Conservation (phyloP, 2,329 filamentous ascomycete species). For the Fusarium sp. region DNA sequence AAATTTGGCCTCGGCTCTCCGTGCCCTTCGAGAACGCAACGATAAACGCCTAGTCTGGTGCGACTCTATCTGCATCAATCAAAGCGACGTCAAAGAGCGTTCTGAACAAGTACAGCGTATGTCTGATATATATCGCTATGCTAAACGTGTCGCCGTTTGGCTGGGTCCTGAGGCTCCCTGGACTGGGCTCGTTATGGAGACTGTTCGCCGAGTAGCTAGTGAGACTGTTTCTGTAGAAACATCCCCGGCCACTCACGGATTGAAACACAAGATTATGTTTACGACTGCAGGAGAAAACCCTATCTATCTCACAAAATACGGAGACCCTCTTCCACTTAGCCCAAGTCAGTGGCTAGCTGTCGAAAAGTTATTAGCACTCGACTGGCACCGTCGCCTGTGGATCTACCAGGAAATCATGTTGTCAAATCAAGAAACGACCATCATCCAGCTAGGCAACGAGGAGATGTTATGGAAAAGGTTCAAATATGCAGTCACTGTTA, state of each 20-base stretch:
- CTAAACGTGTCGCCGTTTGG: constrained; percentile 3
- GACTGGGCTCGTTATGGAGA: not conserved
- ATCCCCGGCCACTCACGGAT: not conserved
- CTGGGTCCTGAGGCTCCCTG: constrained; percentile 1
- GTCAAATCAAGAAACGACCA: not conserved
- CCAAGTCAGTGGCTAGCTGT: not conserved
- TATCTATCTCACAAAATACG: not conserved
- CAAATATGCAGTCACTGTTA: not conserved
- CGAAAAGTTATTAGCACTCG: not conserved
- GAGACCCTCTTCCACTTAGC: not conserved
- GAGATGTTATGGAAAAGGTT: not conserved
- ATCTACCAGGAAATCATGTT: not conserved
- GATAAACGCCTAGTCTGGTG: not conserved
- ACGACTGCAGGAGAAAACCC: too few relatives aligned
- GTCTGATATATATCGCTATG: constrained; percentile 1
- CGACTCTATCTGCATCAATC: constrained; percentile 18
- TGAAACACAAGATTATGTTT: too few relatives aligned
- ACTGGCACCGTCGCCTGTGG: not conserved
- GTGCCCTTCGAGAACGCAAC: not conserved
- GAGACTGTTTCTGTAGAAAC: not conserved
- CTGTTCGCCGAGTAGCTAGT: not conserved
- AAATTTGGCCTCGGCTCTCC: constrained; percentile 12
- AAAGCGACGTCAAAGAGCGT: not conserved
- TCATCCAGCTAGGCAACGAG: not conserved
- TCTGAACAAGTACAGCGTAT: constrained; percentile 6